phyloP scores from a whole-genome alignment of 805 yeast genomes.

The Ogataea naganishii region DNA sequence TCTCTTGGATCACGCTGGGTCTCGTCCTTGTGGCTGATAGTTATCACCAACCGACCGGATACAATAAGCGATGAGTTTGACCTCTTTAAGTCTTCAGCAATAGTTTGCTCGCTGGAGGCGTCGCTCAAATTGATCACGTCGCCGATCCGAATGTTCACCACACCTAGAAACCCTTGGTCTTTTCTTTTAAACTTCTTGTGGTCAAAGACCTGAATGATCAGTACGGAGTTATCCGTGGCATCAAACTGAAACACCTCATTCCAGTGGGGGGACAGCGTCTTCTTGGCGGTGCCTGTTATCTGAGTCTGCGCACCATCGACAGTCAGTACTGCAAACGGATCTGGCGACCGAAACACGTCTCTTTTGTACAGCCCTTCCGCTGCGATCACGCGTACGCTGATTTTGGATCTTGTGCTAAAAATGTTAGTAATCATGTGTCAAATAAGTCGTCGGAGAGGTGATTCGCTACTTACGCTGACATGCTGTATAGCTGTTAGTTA shows the following conservation, averaged over 20 bases:
- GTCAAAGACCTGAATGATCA: constrained; percentile 92
- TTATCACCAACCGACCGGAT: constrained; percentile 84
- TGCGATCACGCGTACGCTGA: constrained; percentile 76
- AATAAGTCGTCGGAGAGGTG: background rate
- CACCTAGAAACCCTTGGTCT: constrained; percentile 98
- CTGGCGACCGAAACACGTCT: constrained; percentile 93
- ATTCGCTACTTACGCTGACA: no score
- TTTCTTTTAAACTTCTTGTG: constrained; percentile 96
- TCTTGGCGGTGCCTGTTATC: constrained; percentile 87
- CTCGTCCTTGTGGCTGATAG: constrained; percentile 41
- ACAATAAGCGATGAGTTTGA: constrained; percentile 89
- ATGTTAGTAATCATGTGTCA: background rate
- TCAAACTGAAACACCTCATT: constrained; percentile 81
- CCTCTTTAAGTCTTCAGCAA: constrained; percentile 85
- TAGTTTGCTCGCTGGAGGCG: constrained; percentile 61
- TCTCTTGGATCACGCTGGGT: constrained; percentile 18
- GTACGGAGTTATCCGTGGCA: constrained; percentile 69
- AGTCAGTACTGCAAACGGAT: constrained; percentile 95
- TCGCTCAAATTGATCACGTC: constrained; percentile 70
- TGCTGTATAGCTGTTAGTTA: no score
- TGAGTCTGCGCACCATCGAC: constrained; percentile 97
- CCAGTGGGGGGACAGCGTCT: constrained; percentile 97
- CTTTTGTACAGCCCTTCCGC: constrained; percentile 94
- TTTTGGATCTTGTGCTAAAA: constrained; percentile 18
- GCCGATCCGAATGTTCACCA: constrained; percentile 82